These are phyloP conservation scores for Psidium guajava DNA, from an alignment of 345 rosid genomes.

Conservation along the genomic window DNA sequence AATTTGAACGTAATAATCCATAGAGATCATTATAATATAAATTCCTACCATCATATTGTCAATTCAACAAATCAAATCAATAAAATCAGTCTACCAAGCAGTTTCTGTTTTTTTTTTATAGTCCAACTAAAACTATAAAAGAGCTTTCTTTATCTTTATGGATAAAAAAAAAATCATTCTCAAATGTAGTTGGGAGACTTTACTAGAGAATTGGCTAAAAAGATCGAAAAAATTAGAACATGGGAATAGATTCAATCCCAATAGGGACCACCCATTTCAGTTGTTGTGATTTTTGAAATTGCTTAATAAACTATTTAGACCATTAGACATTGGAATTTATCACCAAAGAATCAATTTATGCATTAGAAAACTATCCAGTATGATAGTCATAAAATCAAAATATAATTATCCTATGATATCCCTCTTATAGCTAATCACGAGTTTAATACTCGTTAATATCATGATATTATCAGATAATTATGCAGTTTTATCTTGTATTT, in stretches of 20 bases:
- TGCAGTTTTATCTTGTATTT: background rate
- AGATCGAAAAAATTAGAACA: too few relatives aligned
- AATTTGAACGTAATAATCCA: background rate
- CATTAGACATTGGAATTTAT: background rate
- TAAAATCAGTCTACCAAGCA: fast-evolving
- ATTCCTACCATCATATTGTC: background rate
- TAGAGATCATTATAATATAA: background rate
- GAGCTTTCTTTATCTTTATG: too few relatives aligned
- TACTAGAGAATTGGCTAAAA: too few relatives aligned
- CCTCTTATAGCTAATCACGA: background rate
- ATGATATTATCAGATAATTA: background rate
- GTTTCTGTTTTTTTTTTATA: background rate
- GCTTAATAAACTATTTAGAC: background rate
- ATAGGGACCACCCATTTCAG: too few relatives aligned
- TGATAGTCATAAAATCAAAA: background rate
- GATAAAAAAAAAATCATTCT: too few relatives aligned
- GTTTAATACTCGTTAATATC: background rate
- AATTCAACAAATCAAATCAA: background rate
- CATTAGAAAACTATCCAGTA: background rate
- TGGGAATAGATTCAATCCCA: too few relatives aligned
- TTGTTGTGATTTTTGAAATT: too few relatives aligned
- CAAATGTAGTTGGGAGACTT: too few relatives aligned
- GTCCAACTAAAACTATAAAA: too few relatives aligned
- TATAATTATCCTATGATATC: background rate
- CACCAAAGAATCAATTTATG: background rate